Conservation (phyloP, 2,329 filamentous ascomycete species). For the Sporothrix brunneoviolacea region DNA sequence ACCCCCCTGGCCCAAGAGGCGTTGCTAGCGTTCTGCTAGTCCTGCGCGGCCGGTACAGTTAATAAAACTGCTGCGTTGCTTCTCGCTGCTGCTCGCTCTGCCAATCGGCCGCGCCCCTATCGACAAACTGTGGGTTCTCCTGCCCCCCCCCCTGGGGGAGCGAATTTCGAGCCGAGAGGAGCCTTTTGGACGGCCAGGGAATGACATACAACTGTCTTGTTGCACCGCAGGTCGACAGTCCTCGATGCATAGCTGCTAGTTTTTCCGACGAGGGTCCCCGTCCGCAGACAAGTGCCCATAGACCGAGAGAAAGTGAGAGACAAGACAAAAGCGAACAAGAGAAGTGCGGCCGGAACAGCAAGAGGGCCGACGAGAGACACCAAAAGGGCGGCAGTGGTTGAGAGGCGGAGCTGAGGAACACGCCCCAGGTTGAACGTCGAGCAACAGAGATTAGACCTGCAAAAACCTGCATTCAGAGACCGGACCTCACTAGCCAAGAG, state of each 20-base stretch:
- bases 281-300: too few species aligned
- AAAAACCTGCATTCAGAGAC: neutral
- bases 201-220: too few species aligned
- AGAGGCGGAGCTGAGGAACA: constrained; percentile 2
- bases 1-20: constrained; percentile 8
- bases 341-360: too few species aligned
- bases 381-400: neutral
- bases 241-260: too few species aligned
- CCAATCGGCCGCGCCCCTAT: constrained; percentile 6
- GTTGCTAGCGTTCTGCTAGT: constrained; percentile 15
- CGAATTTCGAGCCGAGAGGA: too few species aligned
- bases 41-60: constrained; percentile 14
- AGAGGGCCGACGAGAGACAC: neutral
- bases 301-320: too few species aligned
- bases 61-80: constrained; percentile 14
- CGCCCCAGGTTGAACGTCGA: neutral
- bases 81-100: constrained; percentile 1
- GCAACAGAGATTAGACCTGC: constrained; percentile 11
- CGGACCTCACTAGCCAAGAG: constrained; percentile 3
- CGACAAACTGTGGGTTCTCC: neutral
- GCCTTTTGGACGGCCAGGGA: too few species aligned
- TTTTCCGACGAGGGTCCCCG: too few species aligned
- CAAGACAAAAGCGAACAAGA: too few species aligned
- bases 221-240: too few species aligned
- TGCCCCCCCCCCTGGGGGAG: too few species aligned